These are phyloP conservation scores for Rugonectria rugulosa DNA, from an alignment of 2,329 filamentous ascomycete species.

Conservation along the genomic window DNA sequence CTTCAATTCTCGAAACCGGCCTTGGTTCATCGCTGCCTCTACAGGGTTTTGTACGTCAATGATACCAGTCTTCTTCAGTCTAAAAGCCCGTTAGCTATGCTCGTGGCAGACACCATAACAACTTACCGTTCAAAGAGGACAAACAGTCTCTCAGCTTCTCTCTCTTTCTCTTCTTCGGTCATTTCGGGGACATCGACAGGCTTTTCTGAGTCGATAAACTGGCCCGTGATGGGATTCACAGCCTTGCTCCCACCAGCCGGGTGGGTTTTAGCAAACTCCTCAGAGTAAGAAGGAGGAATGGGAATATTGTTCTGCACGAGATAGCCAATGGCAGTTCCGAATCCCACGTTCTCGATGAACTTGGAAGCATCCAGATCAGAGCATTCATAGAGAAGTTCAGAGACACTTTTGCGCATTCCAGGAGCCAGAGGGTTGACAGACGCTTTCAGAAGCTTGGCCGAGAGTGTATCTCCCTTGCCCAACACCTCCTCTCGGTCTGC, in stretches of 20 bases:
- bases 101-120: background rate
- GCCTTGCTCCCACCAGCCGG: slow-evolving; percentile 45
- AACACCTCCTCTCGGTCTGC: slow-evolving; percentile 80
- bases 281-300: slow-evolving; percentile 71
- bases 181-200: slow-evolving; percentile 71
- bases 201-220: slow-evolving; percentile 75
- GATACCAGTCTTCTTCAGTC: slow-evolving; percentile 76
- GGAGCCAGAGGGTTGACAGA: slow-evolving; percentile 77
- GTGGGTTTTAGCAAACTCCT: slow-evolving; percentile 47
- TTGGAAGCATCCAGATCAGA: slow-evolving; percentile 80
- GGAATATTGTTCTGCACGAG: slow-evolving; percentile 84
- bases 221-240: slow-evolving; percentile 88
- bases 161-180: slow-evolving; percentile 90
- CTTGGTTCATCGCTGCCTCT: slow-evolving; percentile 71
- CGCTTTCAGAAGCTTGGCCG: slow-evolving; percentile 79
- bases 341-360: slow-evolving; percentile 92
- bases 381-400: slow-evolving; percentile 83
- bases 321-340: slow-evolving; percentile 92
- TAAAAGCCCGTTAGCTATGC: slow-evolving; percentile 37
- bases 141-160: slow-evolving; percentile 88
- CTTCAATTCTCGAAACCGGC: slow-evolving; percentile 73
- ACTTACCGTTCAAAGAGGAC: slow-evolving; percentile 85
- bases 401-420: slow-evolving; percentile 76
- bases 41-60: slow-evolving; percentile 83
- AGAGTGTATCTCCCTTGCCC: slow-evolving; percentile 75